A percentile compares a stretch with the other conserved stretches of the same genome.
phyloP scores from a whole-genome alignment of 1,284 basidiomycete genomes.

The Inonotus hispidus region DNA sequence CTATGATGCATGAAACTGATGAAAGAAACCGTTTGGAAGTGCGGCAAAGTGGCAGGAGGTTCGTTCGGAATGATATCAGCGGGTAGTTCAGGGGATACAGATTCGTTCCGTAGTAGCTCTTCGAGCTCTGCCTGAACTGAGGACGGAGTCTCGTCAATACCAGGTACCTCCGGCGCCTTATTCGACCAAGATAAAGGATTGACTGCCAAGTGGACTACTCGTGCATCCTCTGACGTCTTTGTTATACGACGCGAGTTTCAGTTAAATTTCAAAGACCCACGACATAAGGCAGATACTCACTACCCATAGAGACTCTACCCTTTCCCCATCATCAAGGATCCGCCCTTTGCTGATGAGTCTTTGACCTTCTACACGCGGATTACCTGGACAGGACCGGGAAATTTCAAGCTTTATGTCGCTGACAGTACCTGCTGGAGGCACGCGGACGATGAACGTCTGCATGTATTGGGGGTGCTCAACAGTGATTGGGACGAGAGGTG shows the following conservation, averaged over 20 bases:
- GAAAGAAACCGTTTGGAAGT: conserved; percentile 17
- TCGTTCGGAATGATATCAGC: background rate
- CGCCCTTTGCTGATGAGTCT: conserved; percentile 71
- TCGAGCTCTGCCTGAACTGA: background rate
- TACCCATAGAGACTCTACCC: conserved; percentile 63
- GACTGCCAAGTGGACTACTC: conserved; percentile 67
- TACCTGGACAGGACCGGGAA: conserved; percentile 52
- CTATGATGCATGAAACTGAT: conserved; percentile 30
- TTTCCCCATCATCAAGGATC: conserved; percentile 58
- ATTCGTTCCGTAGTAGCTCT: background rate
- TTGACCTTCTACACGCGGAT: conserved; percentile 61
- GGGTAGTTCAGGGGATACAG: no score
- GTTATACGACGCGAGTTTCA: conserved; percentile 11
- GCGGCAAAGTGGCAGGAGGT: background rate
- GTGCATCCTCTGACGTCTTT: conserved; percentile 54
- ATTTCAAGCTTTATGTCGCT: conserved; percentile 66
- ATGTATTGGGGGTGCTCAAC: conserved; percentile 72
- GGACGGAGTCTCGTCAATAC: background rate
- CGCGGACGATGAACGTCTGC: conserved; percentile 54
- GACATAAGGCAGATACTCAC: conserved; percentile 33
- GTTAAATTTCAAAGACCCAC: background rate
- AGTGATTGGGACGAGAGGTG: conserved; percentile 46
- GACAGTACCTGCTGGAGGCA: conserved; percentile 45
- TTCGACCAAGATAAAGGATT: conserved; percentile 68
- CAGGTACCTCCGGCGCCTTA: conserved; percentile 36